Evolutionary conservation across 331 rosid genomes (phyloP).

Genomic region (Cydonia oblonga): DNA sequence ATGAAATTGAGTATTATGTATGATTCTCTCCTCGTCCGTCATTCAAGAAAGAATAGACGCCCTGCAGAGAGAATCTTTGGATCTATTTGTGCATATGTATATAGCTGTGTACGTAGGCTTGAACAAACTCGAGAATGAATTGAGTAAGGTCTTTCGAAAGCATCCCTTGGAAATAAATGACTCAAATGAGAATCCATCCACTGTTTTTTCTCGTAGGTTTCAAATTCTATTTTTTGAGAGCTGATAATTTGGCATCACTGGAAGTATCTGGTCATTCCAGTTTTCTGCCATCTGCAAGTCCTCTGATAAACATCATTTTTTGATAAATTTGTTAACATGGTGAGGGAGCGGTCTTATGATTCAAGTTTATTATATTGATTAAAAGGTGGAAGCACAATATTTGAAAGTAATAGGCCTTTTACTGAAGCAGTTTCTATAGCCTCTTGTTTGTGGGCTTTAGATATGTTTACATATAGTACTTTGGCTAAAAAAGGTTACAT

Average conservation of each 20-base stretch:
- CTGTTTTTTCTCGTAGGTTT: neutral
- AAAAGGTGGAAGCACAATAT: neutral
- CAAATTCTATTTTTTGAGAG: neutral
- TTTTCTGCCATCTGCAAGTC: neutral
- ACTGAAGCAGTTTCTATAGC: neutral
- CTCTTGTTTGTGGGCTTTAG: constrained; percentile 8
- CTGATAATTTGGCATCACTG: neutral
- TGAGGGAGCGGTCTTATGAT: neutral
- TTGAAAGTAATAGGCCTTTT: neutral
- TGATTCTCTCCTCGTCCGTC: too few species aligned
- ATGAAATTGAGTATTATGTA: too few species aligned
- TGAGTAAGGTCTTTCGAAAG: neutral
- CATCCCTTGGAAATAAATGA: neutral
- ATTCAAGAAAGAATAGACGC: too few species aligned
- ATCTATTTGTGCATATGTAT: too few species aligned
- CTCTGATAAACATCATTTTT: neutral
- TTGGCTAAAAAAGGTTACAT: neutral
- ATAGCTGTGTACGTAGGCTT: neutral
- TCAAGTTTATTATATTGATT: neutral
- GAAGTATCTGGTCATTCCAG: neutral
- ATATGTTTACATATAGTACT: neutral
- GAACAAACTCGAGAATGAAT: neutral
- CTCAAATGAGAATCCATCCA: neutral
- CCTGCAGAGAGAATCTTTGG: too few species aligned
- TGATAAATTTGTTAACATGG: neutral